Percentiles rank a stretch among this genome's conserved stretches.
Evolutionary conservation across 176 grass and related monocot genomes (phyloP).

Genomic region (Oryza coarctata): DNA sequence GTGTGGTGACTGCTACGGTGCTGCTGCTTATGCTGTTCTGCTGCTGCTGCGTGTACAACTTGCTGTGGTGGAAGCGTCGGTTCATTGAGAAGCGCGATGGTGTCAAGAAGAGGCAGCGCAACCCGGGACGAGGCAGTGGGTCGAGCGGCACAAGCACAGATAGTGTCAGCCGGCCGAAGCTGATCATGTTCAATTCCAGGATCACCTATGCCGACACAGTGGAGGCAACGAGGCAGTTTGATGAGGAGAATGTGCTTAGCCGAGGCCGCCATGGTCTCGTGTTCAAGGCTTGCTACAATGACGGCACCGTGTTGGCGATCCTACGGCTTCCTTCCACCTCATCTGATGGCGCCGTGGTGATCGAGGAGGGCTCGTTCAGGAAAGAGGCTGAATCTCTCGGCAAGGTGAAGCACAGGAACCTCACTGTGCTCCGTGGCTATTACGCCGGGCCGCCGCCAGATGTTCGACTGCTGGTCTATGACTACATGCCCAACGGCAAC

Average conservation of each 20-base stretch:
- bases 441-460: conserved; percentile 94
- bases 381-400: conserved; percentile 90
- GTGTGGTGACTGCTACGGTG: conserved; percentile 42
- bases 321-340: conserved; percentile 86
- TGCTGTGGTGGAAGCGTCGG: conserved; percentile 70
- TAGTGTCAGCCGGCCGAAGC: conserved; percentile 57
- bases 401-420: conserved; percentile 96
- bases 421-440: conserved; percentile 92
- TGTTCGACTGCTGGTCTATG: conserved; percentile 84
- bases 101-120: conserved; percentile 80
- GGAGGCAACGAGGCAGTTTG: conserved; percentile 86
- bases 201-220: conserved; percentile 84
- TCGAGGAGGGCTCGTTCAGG: conserved; percentile 90
- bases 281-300: conserved; percentile 96
- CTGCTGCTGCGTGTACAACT: conserved; percentile 70
- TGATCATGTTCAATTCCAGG: conserved; percentile 94
- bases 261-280: conserved; percentile 90
- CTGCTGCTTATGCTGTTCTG: conserved; percentile 56
- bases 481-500: conserved; percentile 99
- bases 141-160: conserved; percentile 72
- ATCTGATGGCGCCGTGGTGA: conserved; percentile 72
- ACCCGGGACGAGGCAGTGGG: conserved; percentile 86
- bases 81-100: conserved; percentile 70
- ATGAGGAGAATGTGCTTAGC: conserved; percentile 94
- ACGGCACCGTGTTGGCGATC: conserved; percentile 91